Base-by-base conservation (phyloP, 2,329 filamentous ascomycete species). In the Hypoxylon sp. region DNA sequence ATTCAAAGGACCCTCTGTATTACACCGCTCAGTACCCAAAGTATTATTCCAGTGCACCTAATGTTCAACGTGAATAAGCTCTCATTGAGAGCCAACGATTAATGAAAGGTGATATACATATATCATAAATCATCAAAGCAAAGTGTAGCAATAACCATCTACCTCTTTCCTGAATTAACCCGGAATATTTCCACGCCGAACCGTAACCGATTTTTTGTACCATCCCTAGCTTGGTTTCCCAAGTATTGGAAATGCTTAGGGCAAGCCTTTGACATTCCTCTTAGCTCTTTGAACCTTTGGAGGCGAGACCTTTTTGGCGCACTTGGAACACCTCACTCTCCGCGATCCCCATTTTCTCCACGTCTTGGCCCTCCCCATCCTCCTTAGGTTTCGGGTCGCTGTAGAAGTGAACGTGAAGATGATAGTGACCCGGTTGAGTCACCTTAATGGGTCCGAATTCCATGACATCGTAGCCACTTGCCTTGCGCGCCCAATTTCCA, bases 361-460 rank as follows among this genome's bases (percentile, higher is more conserved):
- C 53, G 14, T 55, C 38, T 10, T 50, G 34, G 2, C 48, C 59
- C 14, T 43, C 34, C 14, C 58, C 50, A 25, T 63, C 63, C 21
- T 43, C 25, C 14, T 28, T 41, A 32, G 32, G 23, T 6, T 34
- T 43, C 25, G 63, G 63, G 25, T 49, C 52, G 59, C 59, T 36
- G 53, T 67, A 67, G 41, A 67, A 45, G 25, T 67, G 63, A 25
- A 67, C 19, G 13, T 43, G 50, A 19, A 67, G 36, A 49, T 49
- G 45, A 19, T 62, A 67, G 25, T 36, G 49, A 9, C 64, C 64
- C 11, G 59, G 49, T 23, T 46, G 38, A 43, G 50, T 63, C 17
- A 60, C 45, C 13, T 17, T 32, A 28, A 67, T 36, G 38, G 38
- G 17, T 28, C 50, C 46, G 49, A 67, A 56, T 41, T 63, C 64